Percentiles rank a stretch among this genome's conserved stretches.
These are phyloP conservation scores for Dipodascopsis tothii DNA, from an alignment of 805 yeast species.

Conservation along the genomic window DNA sequence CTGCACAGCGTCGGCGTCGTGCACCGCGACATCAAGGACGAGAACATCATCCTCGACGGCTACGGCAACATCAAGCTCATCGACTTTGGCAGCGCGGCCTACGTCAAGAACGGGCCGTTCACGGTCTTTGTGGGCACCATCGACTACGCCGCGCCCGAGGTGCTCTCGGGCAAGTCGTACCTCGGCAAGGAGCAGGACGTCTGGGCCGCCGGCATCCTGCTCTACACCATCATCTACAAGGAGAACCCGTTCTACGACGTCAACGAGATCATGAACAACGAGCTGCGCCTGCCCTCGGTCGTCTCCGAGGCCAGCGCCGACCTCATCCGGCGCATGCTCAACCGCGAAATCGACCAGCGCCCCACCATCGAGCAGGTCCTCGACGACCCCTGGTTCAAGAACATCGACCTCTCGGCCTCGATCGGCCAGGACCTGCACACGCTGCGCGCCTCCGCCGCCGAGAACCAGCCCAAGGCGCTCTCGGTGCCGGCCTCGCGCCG, in stretches of 20 bases:
- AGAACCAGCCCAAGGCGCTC: background rate
- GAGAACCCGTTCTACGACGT: conserved; percentile 94
- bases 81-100: conserved; percentile 94
- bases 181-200: conserved; percentile 92
- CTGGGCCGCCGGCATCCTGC: conserved; percentile 90
- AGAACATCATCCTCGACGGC: conserved; percentile 80
- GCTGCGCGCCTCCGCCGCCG: background rate
- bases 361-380: conserved; percentile 68
- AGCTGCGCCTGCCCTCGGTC: conserved; percentile 60
- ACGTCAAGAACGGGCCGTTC: conserved; percentile 83
- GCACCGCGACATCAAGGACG: conserved; percentile 93
- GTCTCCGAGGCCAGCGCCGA: conserved; percentile 52
- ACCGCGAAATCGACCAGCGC: conserved; percentile 57
- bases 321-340: conserved; percentile 57
- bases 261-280: conserved; percentile 92
- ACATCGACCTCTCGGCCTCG: background rate
- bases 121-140: conserved; percentile 96
- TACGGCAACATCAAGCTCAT: conserved; percentile 70
- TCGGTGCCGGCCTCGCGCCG: background rate
- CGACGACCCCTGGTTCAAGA: conserved; percentile 59
- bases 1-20: conserved; percentile 80
- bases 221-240: conserved; percentile 83
- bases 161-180: conserved; percentile 77
- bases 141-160: conserved; percentile 97
- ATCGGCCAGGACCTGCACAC: background rate